Base-by-base conservation (phyloP, 108 stramenopile genomes). In the Nannochloropsis gaditana region DNA sequence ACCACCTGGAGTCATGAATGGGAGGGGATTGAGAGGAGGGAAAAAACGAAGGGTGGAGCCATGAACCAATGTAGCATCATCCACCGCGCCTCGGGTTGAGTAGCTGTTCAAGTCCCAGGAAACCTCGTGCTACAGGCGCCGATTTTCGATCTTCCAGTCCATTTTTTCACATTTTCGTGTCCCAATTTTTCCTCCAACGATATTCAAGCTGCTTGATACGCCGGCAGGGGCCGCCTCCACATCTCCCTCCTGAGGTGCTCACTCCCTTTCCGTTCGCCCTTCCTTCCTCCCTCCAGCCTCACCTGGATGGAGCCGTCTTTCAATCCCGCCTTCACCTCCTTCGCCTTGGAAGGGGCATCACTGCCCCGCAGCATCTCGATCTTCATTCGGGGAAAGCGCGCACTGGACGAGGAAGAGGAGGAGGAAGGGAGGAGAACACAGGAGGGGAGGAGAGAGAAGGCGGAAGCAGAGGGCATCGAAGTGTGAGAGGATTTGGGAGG, bases 281-380 rank as follows among this genome's bases (percentile, higher is more conserved):
- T 1, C 47, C 47, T 50, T 15, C 47, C 47, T 1, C 47, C 47
- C 47, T 50, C 15, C 47, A 10, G 15, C 47, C 47, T 15, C 15
- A 50, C 47, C 47, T 50, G 47, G 10, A 50, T 50, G 31, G 50
- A 45, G 43, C 84, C 82, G 44, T 82, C 79, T 21, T 43, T 81
- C 85, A 96, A 94, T 45, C 89, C 79, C 73, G 91, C 93, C 84
- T 95, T 90, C 44, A 94, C 79, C 59, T 93, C 92, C 80, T 90
- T 83, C 43, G 92, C 94, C 45, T 92, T 92, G 1, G 44, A 15
- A 81, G 80, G n/a, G 9, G 21, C 9, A 21, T 21, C 21, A 19
- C 80, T 80, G n/a, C 80, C 31, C 9, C 31, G 80, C 80, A 80
- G 11, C 31, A 31, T 31, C 80, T 21, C 80, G 21, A 80, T 31